Evolutionary conservation across 345 rosid species (phyloP).

Genomic region (Rubroshorea leprosula): DNA sequence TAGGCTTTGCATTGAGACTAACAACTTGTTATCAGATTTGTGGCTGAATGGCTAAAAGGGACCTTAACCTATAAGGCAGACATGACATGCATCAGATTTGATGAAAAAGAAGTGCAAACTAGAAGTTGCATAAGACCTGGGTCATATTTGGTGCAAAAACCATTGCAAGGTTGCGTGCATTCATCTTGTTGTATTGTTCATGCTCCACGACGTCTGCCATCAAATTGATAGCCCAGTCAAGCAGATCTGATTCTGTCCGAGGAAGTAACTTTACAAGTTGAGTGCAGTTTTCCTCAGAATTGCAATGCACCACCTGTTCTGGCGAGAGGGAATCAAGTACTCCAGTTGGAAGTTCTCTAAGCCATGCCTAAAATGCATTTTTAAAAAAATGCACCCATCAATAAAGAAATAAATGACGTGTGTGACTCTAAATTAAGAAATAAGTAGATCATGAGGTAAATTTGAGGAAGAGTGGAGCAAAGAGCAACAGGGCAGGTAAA

Average conservation of each 20-base stretch:
- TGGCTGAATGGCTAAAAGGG: background rate
- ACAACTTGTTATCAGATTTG: background rate
- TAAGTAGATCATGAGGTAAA: no score
- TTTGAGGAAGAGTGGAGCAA: no score
- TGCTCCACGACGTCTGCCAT: slow-evolving; percentile 88
- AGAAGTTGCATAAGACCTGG: slow-evolving; percentile 39
- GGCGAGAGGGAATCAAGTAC: slow-evolving; percentile 81
- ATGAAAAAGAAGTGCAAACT: no score
- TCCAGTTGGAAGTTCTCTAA: slow-evolving; percentile 89
- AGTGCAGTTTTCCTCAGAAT: slow-evolving; percentile 77
- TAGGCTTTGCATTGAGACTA: background rate
- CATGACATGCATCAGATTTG: background rate
- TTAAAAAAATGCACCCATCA: background rate
- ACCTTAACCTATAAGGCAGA: no score
- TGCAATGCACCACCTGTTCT: slow-evolving; percentile 88
- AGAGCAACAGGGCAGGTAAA: no score
- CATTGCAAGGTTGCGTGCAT: slow-evolving; percentile 91
- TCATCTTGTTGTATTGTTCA: slow-evolving; percentile 83
- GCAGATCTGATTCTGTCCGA: slow-evolving; percentile 73
- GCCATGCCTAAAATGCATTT: slow-evolving; percentile 62
- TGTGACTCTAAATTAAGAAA: no score
- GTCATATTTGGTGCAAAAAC: slow-evolving; percentile 99
- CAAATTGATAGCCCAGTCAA: slow-evolving; percentile 83
- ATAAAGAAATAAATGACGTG: background rate
- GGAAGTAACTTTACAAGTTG: slow-evolving; percentile 67